phyloP scores from a whole-genome alignment of 129 eudicot genomes.

The Flaveria linearis region DNA sequence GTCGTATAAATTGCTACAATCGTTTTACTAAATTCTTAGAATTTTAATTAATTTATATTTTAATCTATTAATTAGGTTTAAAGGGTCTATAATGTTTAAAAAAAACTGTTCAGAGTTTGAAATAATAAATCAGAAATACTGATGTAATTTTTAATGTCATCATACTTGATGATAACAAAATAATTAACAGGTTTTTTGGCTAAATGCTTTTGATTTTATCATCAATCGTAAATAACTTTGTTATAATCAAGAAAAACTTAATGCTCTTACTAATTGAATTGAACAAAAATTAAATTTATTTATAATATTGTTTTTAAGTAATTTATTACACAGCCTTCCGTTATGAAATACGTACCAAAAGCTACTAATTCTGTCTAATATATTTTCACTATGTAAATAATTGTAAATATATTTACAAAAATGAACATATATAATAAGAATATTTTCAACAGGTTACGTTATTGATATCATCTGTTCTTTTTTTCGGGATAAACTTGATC shows the following conservation, averaged over 20 bases:
- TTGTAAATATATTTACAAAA: too few relatives aligned
- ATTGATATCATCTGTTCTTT: too few relatives aligned
- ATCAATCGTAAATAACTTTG: neutral
- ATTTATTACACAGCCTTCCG: neutral
- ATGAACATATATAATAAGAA: too few relatives aligned
- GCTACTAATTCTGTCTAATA: neutral
- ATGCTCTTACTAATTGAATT: neutral
- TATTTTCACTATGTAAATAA: too few relatives aligned
- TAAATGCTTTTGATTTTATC: neutral
- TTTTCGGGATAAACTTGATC: too few relatives aligned
- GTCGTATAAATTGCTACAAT: slow-evolving; percentile 23
- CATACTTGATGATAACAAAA: neutral
- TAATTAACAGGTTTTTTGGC: neutral
- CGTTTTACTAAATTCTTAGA: neutral
- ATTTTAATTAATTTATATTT: neutral
- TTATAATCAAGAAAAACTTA: neutral
- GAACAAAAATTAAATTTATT: too few relatives aligned
- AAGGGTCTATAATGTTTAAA: too few relatives aligned
- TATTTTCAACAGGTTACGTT: too few relatives aligned
- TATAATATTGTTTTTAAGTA: too few relatives aligned
- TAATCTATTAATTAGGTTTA: neutral
- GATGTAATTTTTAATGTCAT: neutral
- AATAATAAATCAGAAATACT: too few relatives aligned
- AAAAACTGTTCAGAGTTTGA: neutral
- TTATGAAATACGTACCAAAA: too few relatives aligned